These are phyloP conservation scores for Begonia masoniana DNA, from an alignment of 306 rosid species.

Conservation along the genomic window DNA sequence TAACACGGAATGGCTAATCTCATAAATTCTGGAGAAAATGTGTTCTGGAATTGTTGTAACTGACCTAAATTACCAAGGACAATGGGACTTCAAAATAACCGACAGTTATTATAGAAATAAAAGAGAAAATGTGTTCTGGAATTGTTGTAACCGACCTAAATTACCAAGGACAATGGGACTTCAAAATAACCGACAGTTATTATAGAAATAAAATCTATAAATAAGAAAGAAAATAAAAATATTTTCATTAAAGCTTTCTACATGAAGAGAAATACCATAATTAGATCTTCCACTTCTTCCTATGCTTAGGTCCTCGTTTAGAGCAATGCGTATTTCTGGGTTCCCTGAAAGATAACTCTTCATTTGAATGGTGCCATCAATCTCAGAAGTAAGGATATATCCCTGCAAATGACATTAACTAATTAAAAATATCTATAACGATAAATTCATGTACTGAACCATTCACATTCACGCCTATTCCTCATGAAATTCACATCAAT, in stretches of 20 bases:
- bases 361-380: conserved; percentile 92
- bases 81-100: too few species aligned
- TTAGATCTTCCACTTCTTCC: conserved; percentile 52
- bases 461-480: background rate
- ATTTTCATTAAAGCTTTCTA: background rate
- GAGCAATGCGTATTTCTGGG: conserved; percentile 82
- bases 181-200: too few species aligned
- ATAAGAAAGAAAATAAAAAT: background rate
- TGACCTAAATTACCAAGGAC: too few species aligned
- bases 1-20: background rate
- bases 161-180: too few species aligned
- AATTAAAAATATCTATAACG: background rate
- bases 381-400: conserved; percentile 74
- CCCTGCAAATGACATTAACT: conserved; percentile 40
- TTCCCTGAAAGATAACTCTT: conserved; percentile 82
- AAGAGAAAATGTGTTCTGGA: too few species aligned
- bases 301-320: conserved; percentile 62
- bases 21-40: too few species aligned
- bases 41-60: too few species aligned
- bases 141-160: too few species aligned
- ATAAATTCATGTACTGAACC: conserved; percentile 7
- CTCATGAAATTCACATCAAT: background rate
- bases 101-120: background rate
- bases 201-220: background rate
- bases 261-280: conserved; percentile 13